phyloP scores from a whole-genome alignment of 108 stramenopile species.

The Skeletonema potamos region DNA sequence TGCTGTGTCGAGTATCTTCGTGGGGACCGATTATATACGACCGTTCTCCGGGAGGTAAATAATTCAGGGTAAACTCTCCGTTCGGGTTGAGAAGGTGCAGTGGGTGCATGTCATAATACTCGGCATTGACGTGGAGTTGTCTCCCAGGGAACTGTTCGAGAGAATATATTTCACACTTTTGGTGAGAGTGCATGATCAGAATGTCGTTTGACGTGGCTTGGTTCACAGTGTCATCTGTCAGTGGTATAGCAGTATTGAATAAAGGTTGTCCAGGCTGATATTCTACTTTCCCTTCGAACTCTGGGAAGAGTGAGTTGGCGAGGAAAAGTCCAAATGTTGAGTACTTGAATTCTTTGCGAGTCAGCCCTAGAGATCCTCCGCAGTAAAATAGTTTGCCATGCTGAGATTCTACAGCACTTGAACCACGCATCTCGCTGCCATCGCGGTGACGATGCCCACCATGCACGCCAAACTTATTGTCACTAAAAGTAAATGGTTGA shows the following conservation, averaged over 20 bases:
- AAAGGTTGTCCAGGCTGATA: slow-evolving; percentile 1
- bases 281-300: slow-evolving; percentile 8
- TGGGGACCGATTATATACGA: slow-evolving; percentile 42
- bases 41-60: slow-evolving; percentile 21
- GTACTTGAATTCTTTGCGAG: slow-evolving; percentile 15
- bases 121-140: slow-evolving; percentile 36
- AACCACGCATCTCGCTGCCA: neutral
- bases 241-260: slow-evolving; percentile 15
- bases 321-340: slow-evolving; percentile 32
- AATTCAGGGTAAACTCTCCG: slow-evolving; percentile 21
- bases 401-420: neutral
- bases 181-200: slow-evolving; percentile 40
- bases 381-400: slow-evolving; percentile 31
- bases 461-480: slow-evolving; percentile 36
- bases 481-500: slow-evolving; percentile 14
- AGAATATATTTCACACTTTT: slow-evolving; percentile 16
- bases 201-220: slow-evolving; percentile 21
- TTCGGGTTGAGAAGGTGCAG: slow-evolving; percentile 6
- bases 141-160: slow-evolving; percentile 24
- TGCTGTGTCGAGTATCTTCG: slow-evolving; percentile 20
- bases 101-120: slow-evolving; percentile 38
- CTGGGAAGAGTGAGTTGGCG: slow-evolving; percentile 27
- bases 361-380: slow-evolving; percentile 20
- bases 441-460: slow-evolving; percentile 19
- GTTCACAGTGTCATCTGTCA: slow-evolving; percentile 18